A percentile compares a stretch with the other conserved stretches of the same genome.
Evolutionary conservation across 1,139 yeast species (phyloP).

Genomic region (Geotrichum bryndzae): DNA sequence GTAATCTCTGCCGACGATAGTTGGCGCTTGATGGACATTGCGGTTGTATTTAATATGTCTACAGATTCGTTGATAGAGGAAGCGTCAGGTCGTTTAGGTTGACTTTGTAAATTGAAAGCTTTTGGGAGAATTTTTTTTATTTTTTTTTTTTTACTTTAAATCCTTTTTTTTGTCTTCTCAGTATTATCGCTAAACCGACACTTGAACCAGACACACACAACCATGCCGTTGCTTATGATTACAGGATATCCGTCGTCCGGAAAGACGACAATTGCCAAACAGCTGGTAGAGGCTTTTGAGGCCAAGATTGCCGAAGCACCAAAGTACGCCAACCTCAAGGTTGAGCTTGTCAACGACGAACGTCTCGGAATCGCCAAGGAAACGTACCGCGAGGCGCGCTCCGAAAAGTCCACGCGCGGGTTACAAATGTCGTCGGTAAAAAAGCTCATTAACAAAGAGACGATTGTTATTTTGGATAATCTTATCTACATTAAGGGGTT

Average conservation of each 20-base stretch:
- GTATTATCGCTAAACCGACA: background rate
- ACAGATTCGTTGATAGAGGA: background rate
- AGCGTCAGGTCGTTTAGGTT: background rate
- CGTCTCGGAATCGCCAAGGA: constrained; percentile 64
- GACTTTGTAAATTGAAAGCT: too few relatives aligned
- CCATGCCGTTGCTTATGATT: constrained; percentile 78
- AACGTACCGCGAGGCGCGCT: constrained; percentile 58
- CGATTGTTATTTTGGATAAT: constrained; percentile 77
- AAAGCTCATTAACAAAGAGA: constrained; percentile 61
- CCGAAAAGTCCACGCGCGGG: constrained; percentile 79
- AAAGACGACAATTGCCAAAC: constrained; percentile 66
- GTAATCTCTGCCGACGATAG: constrained; percentile 2
- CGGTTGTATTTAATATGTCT: background rate
- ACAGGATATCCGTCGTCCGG: constrained; percentile 88
- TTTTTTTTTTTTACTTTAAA: too few relatives aligned
- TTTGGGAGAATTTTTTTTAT: background rate
- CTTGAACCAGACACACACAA: background rate
- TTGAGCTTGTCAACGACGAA: constrained; percentile 73
- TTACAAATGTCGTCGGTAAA: constrained; percentile 84
- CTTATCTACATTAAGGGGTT: constrained; percentile 91
- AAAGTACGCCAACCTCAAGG: constrained; percentile 48
- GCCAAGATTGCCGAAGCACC: constrained; percentile 44
- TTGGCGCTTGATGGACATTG: background rate
- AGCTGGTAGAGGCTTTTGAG: constrained; percentile 46
- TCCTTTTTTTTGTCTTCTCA: background rate